Base-by-base conservation (phyloP, 257 asterid species). In the Buddleja alternifolia region DNA sequence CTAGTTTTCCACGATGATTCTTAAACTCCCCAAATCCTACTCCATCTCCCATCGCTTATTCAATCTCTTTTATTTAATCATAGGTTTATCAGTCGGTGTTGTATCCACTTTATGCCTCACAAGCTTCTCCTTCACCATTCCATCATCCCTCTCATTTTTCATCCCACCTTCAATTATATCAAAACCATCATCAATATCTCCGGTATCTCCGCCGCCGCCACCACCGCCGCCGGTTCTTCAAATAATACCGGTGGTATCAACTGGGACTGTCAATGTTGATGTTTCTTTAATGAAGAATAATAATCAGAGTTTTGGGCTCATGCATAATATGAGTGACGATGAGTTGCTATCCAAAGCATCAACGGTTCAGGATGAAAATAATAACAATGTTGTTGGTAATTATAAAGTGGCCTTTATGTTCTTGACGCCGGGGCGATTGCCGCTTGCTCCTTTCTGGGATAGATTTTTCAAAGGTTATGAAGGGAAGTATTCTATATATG, bases 391-490 rank as follows among this genome's bases (percentile, higher is more conserved):
- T 1, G 5, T 6, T 1, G 21, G 29, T 5, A 23, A 39, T 6
- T 46, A 63, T 10, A 86, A 81, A 24, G 78, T 86, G 73, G 93
- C 96, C 20, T 88, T 88, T 21, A 84, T 88, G 96, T 88, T 82
- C 77, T 72, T 88, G 89, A 81, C 93, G 32, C 85, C 86, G 15
- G 90, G 96, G 40, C 75, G 85, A 10, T 50, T 86, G 77, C 93
- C 93, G 0, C 86, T 88, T 10, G 81, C 87, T 15, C 90, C 86
- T 0, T 23, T 88, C 32, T 86, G 93, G 92, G 92, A 83, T 8
- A 53, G 60, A 77, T 88, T 85, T 47, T 88, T 88, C 51, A 67
- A 77, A 21, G 87, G 92, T 0, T 71, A 85, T 48, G 7, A 85
- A 58, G 88, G 81, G 12, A 47, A 75, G 15, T 86, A 76, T 77